Evolutionary conservation across 2,329 filamentous ascomycete species (phyloP).

Genomic region (Ophiosphaerella herpotricha): DNA sequence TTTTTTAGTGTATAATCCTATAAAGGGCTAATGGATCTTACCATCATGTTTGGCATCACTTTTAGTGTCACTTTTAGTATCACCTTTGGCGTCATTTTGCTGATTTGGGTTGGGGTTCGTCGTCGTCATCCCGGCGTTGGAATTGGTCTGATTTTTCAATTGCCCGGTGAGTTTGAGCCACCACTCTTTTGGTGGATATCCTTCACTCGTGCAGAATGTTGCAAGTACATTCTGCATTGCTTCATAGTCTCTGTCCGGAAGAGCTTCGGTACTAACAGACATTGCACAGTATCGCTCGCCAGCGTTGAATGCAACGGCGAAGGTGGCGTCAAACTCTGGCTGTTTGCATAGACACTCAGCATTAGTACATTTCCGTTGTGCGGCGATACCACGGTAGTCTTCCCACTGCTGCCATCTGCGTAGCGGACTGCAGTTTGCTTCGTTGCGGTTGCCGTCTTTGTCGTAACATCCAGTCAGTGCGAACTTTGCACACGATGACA

Average conservation of each 20-base stretch:
- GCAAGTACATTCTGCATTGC: background rate
- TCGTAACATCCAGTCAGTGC: background rate
- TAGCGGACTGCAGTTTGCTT: background rate
- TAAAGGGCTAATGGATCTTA: too few relatives aligned
- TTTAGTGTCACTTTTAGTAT: too few relatives aligned
- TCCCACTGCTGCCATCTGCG: background rate
- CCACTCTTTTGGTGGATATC: background rate
- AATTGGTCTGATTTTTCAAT: too few relatives aligned
- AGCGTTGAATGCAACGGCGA: background rate
- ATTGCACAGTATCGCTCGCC: background rate
- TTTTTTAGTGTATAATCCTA: too few relatives aligned
- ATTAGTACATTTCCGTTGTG: background rate
- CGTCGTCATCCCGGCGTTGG: too few relatives aligned
- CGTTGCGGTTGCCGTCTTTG: background rate
- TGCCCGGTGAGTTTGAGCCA: background rate
- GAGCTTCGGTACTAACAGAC: background rate
- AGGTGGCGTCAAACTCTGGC: background rate
- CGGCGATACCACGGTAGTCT: background rate
- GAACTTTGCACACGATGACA: background rate
- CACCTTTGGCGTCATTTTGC: too few relatives aligned
- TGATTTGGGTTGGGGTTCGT: too few relatives aligned
- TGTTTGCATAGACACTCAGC: background rate
- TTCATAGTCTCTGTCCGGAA: background rate
- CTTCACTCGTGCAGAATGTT: background rate
- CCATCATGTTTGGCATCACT: too few relatives aligned